Conservation (phyloP, 495 filamentous ascomycete species). For the Oidiodendron maius region DNA sequence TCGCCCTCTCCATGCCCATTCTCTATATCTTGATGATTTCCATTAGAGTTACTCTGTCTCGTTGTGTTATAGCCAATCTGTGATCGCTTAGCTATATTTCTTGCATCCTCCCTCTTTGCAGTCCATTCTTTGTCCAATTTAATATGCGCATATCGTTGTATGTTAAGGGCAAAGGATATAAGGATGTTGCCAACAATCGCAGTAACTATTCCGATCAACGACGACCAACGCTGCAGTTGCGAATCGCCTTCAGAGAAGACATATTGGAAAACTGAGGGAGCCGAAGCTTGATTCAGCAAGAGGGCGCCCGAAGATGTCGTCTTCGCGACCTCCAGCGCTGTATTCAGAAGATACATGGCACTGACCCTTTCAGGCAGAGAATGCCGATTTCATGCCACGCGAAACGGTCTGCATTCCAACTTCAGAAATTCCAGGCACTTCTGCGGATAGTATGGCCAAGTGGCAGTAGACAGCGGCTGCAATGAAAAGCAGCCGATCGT, state of each 20-base stretch:
- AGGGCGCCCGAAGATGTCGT: neutral
- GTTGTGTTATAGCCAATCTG: slow-evolving; percentile 31
- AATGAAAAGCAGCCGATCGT: no score
- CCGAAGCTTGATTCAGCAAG: neutral
- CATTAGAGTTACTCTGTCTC: slow-evolving; percentile 22
- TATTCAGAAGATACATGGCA: slow-evolving; percentile 19
- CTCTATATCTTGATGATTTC: slow-evolving; percentile 25
- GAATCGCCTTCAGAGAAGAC: slow-evolving; percentile 22
- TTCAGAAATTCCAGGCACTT: slow-evolving; percentile 2
- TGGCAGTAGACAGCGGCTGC: neutral
- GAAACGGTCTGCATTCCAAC: slow-evolving; percentile 6
- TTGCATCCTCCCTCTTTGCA: slow-evolving; percentile 31
- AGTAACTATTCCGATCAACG: slow-evolving; percentile 87
- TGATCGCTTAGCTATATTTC: slow-evolving; percentile 24
- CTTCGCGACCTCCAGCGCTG: slow-evolving; percentile 5
- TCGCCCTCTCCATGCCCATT: slow-evolving; percentile 19
- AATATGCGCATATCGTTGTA: slow-evolving; percentile 93
- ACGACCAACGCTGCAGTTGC: slow-evolving; percentile 72
- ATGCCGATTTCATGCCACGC: slow-evolving; percentile 9
- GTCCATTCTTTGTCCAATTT: slow-evolving; percentile 54
- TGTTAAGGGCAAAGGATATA: slow-evolving; percentile 92
- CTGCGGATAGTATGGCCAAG: slow-evolving; percentile 4
- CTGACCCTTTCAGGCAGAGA: neutral
- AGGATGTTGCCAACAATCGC: slow-evolving; percentile 88
- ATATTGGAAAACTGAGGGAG: neutral